Percentiles rank a stretch among this genome's conserved stretches.
These are phyloP conservation scores for Berkeleyomyces basicola DNA, from an alignment of 2,329 filamentous ascomycete genomes.

Conservation along the genomic window DNA sequence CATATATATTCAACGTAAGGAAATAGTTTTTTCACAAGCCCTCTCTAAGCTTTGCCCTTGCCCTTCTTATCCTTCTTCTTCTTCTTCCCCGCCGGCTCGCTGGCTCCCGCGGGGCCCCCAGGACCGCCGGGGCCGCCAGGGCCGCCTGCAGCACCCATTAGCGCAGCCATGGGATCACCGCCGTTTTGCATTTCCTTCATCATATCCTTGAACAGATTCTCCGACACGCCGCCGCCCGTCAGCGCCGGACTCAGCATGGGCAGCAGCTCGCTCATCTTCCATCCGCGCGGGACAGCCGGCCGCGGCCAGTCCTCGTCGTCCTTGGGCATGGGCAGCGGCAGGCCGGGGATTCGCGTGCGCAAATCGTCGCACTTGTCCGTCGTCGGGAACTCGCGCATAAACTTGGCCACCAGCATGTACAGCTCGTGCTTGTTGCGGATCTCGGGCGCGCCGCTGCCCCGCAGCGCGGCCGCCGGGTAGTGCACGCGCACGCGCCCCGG, in stretches of 20 bases:
- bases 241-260: constrained; percentile 80
- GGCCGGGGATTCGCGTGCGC: constrained; percentile 54
- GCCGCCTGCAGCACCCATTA: constrained; percentile 24
- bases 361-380: constrained; percentile 51
- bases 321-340: constrained; percentile 45
- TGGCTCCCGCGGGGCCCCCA: constrained; percentile 16
- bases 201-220: constrained; percentile 91
- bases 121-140: constrained; percentile 18
- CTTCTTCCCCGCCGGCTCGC: constrained; percentile 23
- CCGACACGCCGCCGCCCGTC: constrained; percentile 81
- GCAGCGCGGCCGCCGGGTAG: constrained; percentile 34
- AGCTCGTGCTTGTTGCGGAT: constrained; percentile 75
- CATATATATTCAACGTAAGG: background rate
- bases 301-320: constrained; percentile 51
- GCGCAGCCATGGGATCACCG: constrained; percentile 29
- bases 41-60: constrained; percentile 26
- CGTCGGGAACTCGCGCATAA: constrained; percentile 64
- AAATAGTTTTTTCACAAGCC: background rate
- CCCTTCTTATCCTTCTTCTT: constrained; percentile 36
- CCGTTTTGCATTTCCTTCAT: constrained; percentile 72
- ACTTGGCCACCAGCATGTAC: constrained; percentile 61
- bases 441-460: constrained; percentile 19
- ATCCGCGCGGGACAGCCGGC: constrained; percentile 65
- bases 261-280: constrained; percentile 74
- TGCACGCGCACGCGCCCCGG: constrained; percentile 74